Percentiles rank a stretch among this genome's conserved stretches.
Conservation (phyloP, 2,329 filamentous ascomycete genomes). For the Hypoxylon sp. region DNA sequence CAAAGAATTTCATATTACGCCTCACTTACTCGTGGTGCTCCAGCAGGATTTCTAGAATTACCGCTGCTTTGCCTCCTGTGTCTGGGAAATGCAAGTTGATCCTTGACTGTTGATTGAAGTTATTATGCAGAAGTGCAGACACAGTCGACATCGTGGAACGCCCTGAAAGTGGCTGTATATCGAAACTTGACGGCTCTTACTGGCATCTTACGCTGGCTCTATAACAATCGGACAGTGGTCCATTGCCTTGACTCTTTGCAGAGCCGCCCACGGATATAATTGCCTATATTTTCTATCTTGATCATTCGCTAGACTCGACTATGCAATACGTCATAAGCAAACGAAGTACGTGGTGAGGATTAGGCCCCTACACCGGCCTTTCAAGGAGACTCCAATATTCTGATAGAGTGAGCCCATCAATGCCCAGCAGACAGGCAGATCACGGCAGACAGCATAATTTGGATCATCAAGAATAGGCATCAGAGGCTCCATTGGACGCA, state of each 20-base stretch:
- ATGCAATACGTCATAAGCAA: not conserved
- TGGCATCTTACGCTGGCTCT: not conserved
- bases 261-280: no score
- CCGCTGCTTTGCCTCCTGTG: no score
- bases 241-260: no score
- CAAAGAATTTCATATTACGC: no score
- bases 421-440: not conserved
- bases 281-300: no score
- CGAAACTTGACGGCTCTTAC: not conserved
- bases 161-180: not conserved
- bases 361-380: not conserved
- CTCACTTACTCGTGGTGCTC: no score
- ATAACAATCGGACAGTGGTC: not conserved
- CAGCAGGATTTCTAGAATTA: no score
- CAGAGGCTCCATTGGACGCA: not conserved
- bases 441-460: not conserved
- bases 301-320: no score
- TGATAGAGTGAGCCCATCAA: not conserved
- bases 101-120: no score
- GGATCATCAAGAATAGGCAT: slow-evolving; percentile 10
- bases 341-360: not conserved
- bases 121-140: not conserved
- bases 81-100: no score
- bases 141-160: not conserved
- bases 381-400: not conserved